phyloP scores from a whole-genome alignment of 768 basidiomycete species.

The Mycena filopes region DNA sequence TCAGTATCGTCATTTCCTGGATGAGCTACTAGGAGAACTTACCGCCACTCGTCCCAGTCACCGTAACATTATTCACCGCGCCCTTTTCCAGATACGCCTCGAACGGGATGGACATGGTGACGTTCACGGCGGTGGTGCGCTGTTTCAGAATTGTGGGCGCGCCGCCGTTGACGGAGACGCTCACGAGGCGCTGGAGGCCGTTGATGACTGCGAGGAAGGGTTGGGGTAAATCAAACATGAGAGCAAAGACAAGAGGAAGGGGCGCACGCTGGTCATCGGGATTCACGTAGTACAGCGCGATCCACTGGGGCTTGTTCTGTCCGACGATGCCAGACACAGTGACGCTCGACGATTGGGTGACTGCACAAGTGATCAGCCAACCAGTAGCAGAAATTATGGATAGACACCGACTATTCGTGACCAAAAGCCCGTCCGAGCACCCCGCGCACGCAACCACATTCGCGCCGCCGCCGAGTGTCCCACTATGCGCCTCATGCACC shows the following conservation, averaged over 20 bases:
- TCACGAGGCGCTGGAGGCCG: constrained; percentile 26
- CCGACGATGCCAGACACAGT: constrained; percentile 21
- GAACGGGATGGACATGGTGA: constrained; percentile 27
- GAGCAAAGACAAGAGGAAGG: no score
- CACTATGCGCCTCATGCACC: constrained; percentile 14
- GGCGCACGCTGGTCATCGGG: constrained; percentile 24
- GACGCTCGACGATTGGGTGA: constrained; percentile 22
- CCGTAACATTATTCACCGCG: constrained; percentile 25
- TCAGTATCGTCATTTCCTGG: constrained; percentile 5
- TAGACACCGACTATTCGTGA: constrained; percentile 21
- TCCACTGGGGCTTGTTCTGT: constrained; percentile 21
- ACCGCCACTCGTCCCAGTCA: constrained; percentile 24
- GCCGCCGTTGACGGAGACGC: constrained; percentile 23
- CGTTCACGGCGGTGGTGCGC: constrained; percentile 24
- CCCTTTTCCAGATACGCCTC: constrained; percentile 21
- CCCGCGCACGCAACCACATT: constrained; percentile 20
- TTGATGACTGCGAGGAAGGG: constrained; percentile 13
- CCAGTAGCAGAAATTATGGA: constrained; percentile 4
- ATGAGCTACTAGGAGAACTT: constrained; percentile 6
- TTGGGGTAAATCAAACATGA: no score
- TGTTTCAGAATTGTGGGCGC: constrained; percentile 23
- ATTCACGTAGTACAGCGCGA: constrained; percentile 27
- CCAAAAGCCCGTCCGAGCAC: constrained; percentile 19
- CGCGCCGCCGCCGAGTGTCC: constrained; percentile 19
- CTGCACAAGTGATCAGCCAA: constrained; percentile 18